These are phyloP conservation scores for Botrytis galanthina DNA, from an alignment of 2,329 filamentous ascomycete species.

Conservation along the genomic window DNA sequence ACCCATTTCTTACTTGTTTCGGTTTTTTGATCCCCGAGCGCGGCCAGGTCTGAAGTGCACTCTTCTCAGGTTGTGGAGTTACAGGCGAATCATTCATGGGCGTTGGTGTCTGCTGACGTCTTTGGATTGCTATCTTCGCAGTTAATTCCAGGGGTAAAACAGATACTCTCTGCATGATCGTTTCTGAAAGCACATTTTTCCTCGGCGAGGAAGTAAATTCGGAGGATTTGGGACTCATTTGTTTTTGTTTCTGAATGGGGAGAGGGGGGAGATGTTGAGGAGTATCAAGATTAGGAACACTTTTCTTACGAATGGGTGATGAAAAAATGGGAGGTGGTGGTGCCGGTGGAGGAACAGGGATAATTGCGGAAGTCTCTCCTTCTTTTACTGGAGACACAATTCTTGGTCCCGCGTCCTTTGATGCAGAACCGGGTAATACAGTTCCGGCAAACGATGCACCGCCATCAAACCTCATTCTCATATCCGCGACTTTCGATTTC, in stretches of 20 bases:
- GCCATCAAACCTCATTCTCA: slow-evolving; percentile 31
- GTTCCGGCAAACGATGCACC: slow-evolving; percentile 12
- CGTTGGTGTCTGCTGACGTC: not conserved
- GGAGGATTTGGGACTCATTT: not conserved
- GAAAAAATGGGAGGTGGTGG: not conserved
- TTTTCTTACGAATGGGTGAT: not conserved
- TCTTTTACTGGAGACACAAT: not conserved
- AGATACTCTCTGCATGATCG: not conserved
- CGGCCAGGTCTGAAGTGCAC: not conserved
- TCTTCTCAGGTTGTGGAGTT: not conserved
- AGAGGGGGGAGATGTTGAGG: not conserved
- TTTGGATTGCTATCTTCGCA: not conserved
- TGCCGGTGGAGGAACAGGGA: not conserved
- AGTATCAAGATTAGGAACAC: not conserved
- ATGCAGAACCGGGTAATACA: not conserved
- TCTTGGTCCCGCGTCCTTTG: not conserved
- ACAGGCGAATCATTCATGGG: not conserved
- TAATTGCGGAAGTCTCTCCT: not conserved
- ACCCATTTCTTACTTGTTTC: slow-evolving; percentile 22
- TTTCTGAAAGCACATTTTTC: not conserved
- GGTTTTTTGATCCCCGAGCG: not conserved
- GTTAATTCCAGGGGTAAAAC: not conserved
- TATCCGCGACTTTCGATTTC: slow-evolving; percentile 29
- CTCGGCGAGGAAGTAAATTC: not conserved
- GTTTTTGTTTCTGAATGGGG: not conserved